phyloP scores from a whole-genome alignment of 2,329 filamentous ascomycete species.

The Neopestalotiopsis rosae region DNA sequence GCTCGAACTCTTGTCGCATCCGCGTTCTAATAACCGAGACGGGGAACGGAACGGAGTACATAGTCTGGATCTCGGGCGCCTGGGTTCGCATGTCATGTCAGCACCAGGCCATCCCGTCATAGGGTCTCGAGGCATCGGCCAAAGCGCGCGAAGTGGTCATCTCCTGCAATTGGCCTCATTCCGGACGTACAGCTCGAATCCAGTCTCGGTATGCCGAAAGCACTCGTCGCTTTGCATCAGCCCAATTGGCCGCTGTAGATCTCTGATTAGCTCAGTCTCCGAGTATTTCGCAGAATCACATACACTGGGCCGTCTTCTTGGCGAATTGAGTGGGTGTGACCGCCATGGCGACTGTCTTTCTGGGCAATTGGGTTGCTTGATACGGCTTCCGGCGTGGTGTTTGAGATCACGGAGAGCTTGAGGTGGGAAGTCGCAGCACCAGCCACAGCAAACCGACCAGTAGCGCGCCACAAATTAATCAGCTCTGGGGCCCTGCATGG shows the following conservation, averaged over 20 bases:
- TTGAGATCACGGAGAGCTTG: slow-evolving; percentile 5
- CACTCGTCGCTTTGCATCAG: slow-evolving; percentile 86
- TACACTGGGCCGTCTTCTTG: slow-evolving; percentile 79
- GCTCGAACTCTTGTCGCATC: slow-evolving; percentile 95
- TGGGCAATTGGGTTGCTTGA: slow-evolving; percentile 31
- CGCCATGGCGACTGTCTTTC: slow-evolving; percentile 66
- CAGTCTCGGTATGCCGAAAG: slow-evolving; percentile 91
- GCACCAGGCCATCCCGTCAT: neutral
- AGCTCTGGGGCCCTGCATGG: neutral
- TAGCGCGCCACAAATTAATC: slow-evolving; percentile 12
- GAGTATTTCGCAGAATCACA: slow-evolving; percentile 39
- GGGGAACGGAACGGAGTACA: slow-evolving; percentile 93
- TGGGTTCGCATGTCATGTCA: slow-evolving; percentile 43
- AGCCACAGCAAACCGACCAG: neutral
- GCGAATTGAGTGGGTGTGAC: slow-evolving; percentile 94
- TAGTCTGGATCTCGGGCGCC: slow-evolving; percentile 95
- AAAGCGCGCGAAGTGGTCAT: too few relatives aligned
- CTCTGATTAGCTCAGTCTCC: slow-evolving; percentile 40
- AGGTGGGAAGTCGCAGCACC: slow-evolving; percentile 1
- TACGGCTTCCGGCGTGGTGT: slow-evolving; percentile 17
- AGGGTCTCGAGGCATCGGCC: neutral
- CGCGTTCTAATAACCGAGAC: slow-evolving; percentile 88
- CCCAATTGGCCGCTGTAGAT: slow-evolving; percentile 79
- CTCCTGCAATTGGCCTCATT: neutral
- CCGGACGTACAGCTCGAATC: slow-evolving; percentile 85